Evolutionary conservation across 139 green algal species (phyloP).

Genomic region (Chlamydomonas sphaeroides): DNA sequence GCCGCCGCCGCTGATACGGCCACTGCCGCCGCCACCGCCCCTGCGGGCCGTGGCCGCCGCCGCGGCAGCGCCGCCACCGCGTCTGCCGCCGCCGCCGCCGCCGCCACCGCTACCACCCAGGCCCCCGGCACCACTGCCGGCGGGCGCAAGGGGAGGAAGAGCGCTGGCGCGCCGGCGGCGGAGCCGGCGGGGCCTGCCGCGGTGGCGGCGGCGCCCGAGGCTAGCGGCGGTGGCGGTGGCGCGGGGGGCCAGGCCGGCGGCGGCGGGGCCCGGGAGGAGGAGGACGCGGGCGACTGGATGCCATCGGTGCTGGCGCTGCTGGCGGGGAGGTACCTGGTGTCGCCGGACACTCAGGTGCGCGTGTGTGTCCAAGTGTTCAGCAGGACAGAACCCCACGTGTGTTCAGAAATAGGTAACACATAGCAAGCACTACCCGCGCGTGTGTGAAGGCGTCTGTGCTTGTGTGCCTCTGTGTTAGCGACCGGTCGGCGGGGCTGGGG

Average conservation of each 20-base stretch:
- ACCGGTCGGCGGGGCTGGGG: too few relatives aligned
- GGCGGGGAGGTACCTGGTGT: constrained; percentile 12
- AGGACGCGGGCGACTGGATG: not conserved
- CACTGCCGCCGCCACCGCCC: too few relatives aligned
- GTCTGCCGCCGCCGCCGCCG: not conserved
- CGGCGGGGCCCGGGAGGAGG: too few relatives aligned
- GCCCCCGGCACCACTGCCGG: not conserved
- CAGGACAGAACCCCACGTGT: too few relatives aligned
- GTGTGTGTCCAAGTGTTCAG: too few relatives aligned
- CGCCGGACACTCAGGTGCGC: not conserved
- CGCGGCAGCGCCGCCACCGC: not conserved
- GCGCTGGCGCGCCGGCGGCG: not conserved
- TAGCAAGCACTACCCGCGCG: too few relatives aligned
- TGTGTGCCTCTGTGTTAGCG: not conserved
- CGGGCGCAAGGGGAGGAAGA: not conserved
- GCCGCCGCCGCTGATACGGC: too few relatives aligned
- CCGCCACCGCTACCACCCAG: not conserved
- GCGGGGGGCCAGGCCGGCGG: not conserved
- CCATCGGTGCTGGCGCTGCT: not conserved
- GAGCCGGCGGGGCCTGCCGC: not conserved
- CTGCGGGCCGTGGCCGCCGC: not conserved
- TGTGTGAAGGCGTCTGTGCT: not conserved
- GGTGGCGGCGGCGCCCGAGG: not conserved
- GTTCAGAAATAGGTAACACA: too few relatives aligned
- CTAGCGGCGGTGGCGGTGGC: not conserved